Evolutionary conservation across 768 basidiomycete genomes (phyloP), one percentile per base, ranked within the genome.

Genomic region (Botryobasidium botryosum): DNA sequence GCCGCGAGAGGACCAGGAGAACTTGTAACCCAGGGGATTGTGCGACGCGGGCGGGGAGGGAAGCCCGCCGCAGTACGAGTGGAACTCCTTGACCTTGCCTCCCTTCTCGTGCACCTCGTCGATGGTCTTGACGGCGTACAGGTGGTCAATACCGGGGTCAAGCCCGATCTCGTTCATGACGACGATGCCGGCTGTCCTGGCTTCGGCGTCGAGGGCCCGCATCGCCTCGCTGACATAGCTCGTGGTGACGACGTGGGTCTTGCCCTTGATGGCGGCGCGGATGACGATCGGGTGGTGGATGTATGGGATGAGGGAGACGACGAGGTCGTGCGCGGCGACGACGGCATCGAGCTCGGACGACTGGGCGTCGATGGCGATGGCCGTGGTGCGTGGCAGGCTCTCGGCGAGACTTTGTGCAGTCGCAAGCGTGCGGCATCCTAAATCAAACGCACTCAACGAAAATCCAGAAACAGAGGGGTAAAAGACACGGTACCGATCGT

Each of bases 1-100:
- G 42, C 91, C 92, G 18, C 88, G 81, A 6, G 90, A 84, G 5
- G 88, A 92, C 94, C 94, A 97, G 29, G 88, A 94, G 67, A 99
- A 96, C 62, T 96, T 96, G 76, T 96, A 99, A 8, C 92, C 92
- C 46, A 97, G 79, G 2, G 94, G 90, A 67, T 97, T 99, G 56
- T 78, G 77, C 3, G 87, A 75, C 57, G 80, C 80, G 55, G 86
- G 79, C 5, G 88, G 85, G 0, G 90, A 86, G 39, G 91, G 90
- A 39, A 96, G 80, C 47, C 92, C 92, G 57, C 91, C 90, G 52
- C 92, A 97, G 72, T 87, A 94, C 0, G 85, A 90, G 45, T 81
- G 64, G 73, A 97, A 97, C 52, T 82, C 67, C 57, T 84, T 90
- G 63, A 92, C 68, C 77, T 94, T 96, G 41, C 92, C 94, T 31